phyloP scores from a whole-genome alignment of 768 basidiomycete species.

The Pleurotus pulmonarius region DNA sequence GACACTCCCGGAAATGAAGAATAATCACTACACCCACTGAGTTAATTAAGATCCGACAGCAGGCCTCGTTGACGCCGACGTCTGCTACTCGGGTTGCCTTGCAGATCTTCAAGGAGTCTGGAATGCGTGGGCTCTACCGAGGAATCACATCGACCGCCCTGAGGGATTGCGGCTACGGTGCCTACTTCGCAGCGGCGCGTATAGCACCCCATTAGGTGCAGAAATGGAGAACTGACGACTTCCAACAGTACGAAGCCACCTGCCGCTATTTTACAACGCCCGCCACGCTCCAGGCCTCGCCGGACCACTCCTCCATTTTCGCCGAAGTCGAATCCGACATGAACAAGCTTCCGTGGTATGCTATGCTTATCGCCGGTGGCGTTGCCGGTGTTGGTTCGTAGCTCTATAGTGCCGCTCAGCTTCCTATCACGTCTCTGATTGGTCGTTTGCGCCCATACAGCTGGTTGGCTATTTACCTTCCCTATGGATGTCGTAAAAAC shows the following conservation, averaged over 20 bases:
- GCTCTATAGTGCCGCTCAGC: not conserved
- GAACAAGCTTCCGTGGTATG: conserved; percentile 42
- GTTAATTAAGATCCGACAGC: conserved; percentile 84
- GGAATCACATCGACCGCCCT: conserved; percentile 72
- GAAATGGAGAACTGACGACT: not conserved
- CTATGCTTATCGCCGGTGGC: conserved; percentile 70
- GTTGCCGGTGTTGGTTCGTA: conserved; percentile 60
- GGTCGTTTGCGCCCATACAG: conserved; percentile 18
- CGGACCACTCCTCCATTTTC: conserved; percentile 28
- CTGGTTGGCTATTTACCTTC: conserved; percentile 80
- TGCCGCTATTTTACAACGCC: conserved; percentile 43
- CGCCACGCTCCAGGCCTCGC: conserved; percentile 9
- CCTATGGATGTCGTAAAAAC: conserved; percentile 91
- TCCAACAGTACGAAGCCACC: conserved; percentile 57
- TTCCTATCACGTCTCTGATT: not conserved
- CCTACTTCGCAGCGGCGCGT: conserved; percentile 77
- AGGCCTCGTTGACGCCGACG: conserved; percentile 45
- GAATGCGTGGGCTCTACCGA: conserved; percentile 69
- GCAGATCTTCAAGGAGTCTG: conserved; percentile 50
- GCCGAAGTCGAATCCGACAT: conserved; percentile 29
- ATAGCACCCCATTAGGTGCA: not conserved
- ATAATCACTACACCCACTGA: conserved; percentile 82
- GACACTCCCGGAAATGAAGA: conserved; percentile 28
- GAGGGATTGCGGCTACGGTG: conserved; percentile 79
- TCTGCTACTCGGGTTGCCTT: conserved; percentile 52